Conservation (phyloP, 2,329 filamentous ascomycete genomes). For the Pestalotiopsis sp. region DNA sequence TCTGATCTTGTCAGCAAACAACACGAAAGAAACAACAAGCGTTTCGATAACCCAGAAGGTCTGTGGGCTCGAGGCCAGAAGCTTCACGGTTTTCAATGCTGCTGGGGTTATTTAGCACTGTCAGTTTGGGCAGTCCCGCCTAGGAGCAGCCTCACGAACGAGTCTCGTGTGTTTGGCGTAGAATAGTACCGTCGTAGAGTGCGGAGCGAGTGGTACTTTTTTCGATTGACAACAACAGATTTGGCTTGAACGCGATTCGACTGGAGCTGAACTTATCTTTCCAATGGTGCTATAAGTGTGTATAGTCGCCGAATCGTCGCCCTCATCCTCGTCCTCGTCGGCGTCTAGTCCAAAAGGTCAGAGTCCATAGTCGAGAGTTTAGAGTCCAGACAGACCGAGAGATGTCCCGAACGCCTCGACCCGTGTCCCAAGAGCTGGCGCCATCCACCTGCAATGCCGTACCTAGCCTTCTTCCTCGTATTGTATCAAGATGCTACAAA, state of each 20-base stretch:
- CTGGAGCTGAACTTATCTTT: not conserved
- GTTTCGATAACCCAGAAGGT: not conserved
- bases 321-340: not conserved
- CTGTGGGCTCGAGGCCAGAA: not conserved
- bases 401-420: not conserved
- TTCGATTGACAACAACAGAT: not conserved
- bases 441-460: not conserved
- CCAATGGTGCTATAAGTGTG: not conserved
- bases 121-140: not conserved
- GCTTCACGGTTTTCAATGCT: not conserved
- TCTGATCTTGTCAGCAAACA: conserved; percentile 3
- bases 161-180: not conserved
- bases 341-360: not conserved
- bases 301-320: not conserved
- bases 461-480: not conserved
- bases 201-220: not conserved
- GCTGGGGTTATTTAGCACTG: not conserved
- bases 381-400: not conserved
- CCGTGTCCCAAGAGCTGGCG: not conserved
- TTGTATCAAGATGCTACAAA: not conserved
- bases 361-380: too few relatives aligned
- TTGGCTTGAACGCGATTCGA: not conserved
- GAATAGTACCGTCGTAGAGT: not conserved
- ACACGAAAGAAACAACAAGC: not conserved
- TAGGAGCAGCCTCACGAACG: not conserved